Percentiles rank a stretch among this genome's conserved stretches.
Evolutionary conservation across 108 stramenopile species (phyloP).

Genomic region (Skeletonema grethae): DNA sequence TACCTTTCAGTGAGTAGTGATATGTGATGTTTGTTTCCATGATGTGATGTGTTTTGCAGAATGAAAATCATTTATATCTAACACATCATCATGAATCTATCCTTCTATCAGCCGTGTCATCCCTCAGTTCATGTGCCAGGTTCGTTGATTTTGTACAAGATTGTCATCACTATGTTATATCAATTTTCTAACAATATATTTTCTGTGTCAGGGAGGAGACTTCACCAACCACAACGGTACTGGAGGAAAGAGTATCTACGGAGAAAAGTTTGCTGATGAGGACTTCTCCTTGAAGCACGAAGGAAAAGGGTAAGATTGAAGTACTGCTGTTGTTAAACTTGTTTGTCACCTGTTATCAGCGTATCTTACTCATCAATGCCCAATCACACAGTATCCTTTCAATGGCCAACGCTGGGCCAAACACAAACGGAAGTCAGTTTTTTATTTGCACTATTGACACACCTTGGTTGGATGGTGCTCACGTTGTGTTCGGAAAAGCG

Average conservation of each 20-base stretch:
- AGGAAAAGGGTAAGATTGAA: conserved; percentile 75
- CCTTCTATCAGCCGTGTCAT: conserved; percentile 32
- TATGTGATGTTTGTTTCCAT: conserved; percentile 30
- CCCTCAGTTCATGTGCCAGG: conserved; percentile 69
- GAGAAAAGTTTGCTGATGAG: conserved; percentile 87
- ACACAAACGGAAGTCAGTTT: conserved; percentile 75
- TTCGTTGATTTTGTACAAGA: no score
- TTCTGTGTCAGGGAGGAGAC: conserved; percentile 74
- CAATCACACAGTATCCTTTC: conserved; percentile 40
- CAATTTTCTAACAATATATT: no score
- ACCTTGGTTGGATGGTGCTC: conserved; percentile 91
- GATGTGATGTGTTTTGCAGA: background rate
- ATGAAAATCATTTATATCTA: background rate
- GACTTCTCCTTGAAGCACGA: conserved; percentile 91
- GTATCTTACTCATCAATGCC: background rate
- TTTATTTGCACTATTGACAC: conserved; percentile 95
- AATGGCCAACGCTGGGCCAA: conserved; percentile 93
- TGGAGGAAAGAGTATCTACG: conserved; percentile 81
- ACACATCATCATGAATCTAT: background rate
- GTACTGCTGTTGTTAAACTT: background rate
- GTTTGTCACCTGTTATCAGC: background rate
- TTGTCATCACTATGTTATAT: no score
- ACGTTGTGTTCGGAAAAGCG: conserved; percentile 89
- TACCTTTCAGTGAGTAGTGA: conserved; percentile 64
- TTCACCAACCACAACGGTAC: conserved; percentile 95